A percentile compares a stretch with the other conserved stretches of the same genome.
These are phyloP conservation scores for Xylaria hypoxylon DNA, from an alignment of 2,329 filamentous ascomycete species.

Conservation along the genomic window DNA sequence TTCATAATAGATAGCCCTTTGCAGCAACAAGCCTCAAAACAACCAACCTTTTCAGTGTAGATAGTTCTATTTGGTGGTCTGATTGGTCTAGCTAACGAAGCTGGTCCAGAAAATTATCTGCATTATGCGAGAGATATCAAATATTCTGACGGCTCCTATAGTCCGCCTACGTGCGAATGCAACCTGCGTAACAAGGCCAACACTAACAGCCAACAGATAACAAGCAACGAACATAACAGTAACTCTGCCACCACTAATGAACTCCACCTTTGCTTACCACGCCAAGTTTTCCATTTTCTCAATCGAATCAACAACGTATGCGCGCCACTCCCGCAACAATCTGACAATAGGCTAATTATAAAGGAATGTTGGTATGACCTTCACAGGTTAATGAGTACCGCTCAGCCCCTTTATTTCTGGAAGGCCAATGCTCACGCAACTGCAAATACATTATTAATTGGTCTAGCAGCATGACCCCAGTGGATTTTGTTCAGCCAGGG, in stretches of 20 bases:
- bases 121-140: constrained; percentile 39
- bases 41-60: not conserved
- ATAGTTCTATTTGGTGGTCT: constrained; percentile 27
- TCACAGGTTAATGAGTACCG: constrained; percentile 2
- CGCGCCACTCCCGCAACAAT: not conserved
- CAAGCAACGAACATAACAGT: constrained; percentile 31
- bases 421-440: constrained; percentile 3
- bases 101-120: constrained; percentile 39
- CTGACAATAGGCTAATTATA: constrained; percentile 17
- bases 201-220: constrained; percentile 23
- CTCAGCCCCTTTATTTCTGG: not conserved
- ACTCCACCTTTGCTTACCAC: not conserved
- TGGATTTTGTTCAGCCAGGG: not conserved
- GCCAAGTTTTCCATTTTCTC: constrained; percentile 2
- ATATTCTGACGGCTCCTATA: constrained; percentile 17
- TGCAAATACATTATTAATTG: constrained; percentile 15
- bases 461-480: not conserved
- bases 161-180: constrained; percentile 18
- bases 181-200: constrained; percentile 26
- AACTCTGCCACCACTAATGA: constrained; percentile 11
- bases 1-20: not conserved
- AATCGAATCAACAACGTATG: constrained; percentile 1
- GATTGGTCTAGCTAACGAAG: constrained; percentile 38
- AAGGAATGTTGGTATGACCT: constrained; percentile 1
- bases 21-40: not conserved